Evolutionary conservation across 306 rosid genomes (phyloP), one percentile per base, ranked within the genome.

Genomic region (Vigna reflexopilosa): DNA sequence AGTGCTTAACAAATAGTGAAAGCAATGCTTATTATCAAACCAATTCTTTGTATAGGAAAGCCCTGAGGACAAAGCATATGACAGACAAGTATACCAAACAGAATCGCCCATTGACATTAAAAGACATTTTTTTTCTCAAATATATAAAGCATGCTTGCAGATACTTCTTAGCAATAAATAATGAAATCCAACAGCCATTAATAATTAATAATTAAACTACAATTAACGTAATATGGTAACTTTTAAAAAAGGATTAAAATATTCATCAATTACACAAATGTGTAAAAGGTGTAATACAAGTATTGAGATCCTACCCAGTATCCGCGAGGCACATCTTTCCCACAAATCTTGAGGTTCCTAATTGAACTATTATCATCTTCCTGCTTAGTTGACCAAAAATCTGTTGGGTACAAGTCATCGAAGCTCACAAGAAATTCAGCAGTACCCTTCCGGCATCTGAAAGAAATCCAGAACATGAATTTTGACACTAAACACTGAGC

Each of bases 271-370:
- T 6, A 51, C 58, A 70, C 28, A 24, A 58, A 72, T 49, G 69
- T 49, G 51, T 28, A 70, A 73, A 82, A 78, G 49, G 85, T 38
- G 68, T n/a, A 78, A 66, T 62, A 79, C 66, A 42, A 40, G 80
- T 36, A 26, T 50, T 50, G 48, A 79, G 77, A 75, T 74, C 88
- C 54, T 79, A 95, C 99, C 99, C 98, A 95, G 81, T 95, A 95
- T 73, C 99, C 99, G 32, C 94, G 98, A 83, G 99, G 99, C 80
- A 93, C 89, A 50, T 89, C 97, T 84, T 87, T 91, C 81, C 99
- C 97, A 64, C 99, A 95, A 77, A 95, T 88, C 84, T 91, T 89
- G 80, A 91, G 64, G 77, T 82, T 81, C 67, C 10, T 79, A 74
- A 78, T 59, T 40, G 84, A 73, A 67, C 69, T 90, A 63, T 80